phyloP scores from a whole-genome alignment of 2,329 filamentous ascomycete genomes.

The Fusarium euwallaceae region DNA sequence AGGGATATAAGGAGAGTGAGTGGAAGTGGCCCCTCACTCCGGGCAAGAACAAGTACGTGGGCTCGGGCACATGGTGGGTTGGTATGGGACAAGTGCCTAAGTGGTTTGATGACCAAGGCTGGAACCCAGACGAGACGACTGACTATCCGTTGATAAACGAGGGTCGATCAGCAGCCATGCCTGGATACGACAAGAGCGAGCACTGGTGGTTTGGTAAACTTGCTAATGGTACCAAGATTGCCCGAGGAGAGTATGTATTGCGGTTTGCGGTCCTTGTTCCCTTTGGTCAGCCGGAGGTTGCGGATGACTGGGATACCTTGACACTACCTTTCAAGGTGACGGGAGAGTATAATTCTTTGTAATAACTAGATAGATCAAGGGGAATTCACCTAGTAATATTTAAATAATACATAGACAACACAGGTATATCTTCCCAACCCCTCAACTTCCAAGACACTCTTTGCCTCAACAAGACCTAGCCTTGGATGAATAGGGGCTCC shows the following conservation, averaged over 20 bases:
- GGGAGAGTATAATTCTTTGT: background rate
- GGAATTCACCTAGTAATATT: too few species aligned
- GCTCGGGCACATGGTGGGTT: slow-evolving; percentile 13
- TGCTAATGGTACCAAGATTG: slow-evolving; percentile 3
- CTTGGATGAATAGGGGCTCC: too few species aligned
- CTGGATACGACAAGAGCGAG: background rate
- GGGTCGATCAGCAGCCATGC: background rate
- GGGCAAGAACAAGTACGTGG: slow-evolving; percentile 16
- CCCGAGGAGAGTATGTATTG: background rate
- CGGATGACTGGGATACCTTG: background rate
- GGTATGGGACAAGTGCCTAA: background rate
- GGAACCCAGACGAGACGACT: background rate
- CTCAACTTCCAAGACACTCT: too few species aligned
- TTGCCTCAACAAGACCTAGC: too few species aligned
- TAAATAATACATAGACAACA: too few species aligned
- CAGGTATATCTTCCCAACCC: too few species aligned
- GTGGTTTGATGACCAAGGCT: background rate
- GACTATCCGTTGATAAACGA: background rate
- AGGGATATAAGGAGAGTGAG: slow-evolving; percentile 2
- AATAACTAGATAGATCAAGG: background rate
- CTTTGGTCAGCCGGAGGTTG: background rate
- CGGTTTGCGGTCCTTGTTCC: background rate
- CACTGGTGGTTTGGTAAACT: slow-evolving; percentile 14
- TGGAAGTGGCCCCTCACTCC: slow-evolving; percentile 21
- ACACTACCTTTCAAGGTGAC: background rate